These are phyloP conservation scores for Suhomyces canberraensis DNA, from an alignment of 805 yeast genomes.

Conservation along the genomic window DNA sequence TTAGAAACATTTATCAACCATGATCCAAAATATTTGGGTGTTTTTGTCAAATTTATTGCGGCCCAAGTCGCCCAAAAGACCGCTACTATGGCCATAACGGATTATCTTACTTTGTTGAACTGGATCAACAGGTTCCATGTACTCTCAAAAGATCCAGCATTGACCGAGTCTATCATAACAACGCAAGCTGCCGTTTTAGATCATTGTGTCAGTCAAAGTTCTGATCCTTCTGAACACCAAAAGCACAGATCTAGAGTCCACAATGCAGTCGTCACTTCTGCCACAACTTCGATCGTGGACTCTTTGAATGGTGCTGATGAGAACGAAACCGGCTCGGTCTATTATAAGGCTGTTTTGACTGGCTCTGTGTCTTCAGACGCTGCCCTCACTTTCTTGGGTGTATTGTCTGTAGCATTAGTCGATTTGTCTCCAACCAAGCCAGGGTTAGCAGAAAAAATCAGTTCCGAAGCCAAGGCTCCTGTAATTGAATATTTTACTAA, in stretches of 20 bases:
- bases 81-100: slow-evolving; percentile 50
- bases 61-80: slow-evolving; percentile 23
- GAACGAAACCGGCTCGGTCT: background rate
- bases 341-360: slow-evolving; percentile 1
- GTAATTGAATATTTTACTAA: slow-evolving; percentile 28
- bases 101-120: slow-evolving; percentile 52
- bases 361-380: slow-evolving; percentile 7
- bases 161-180: slow-evolving; percentile 22
- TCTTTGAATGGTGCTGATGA: slow-evolving; percentile 6
- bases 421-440: slow-evolving; percentile 26
- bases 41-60: slow-evolving; percentile 39
- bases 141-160: slow-evolving; percentile 12
- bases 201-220: slow-evolving; percentile 10
- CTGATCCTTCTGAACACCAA: slow-evolving; percentile 9
- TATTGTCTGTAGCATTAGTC: slow-evolving; percentile 19
- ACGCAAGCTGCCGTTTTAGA: slow-evolving; percentile 39
- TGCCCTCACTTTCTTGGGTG: slow-evolving; percentile 21
- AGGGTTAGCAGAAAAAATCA: slow-evolving; percentile 14
- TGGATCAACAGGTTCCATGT: slow-evolving; percentile 49
- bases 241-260: slow-evolving; percentile 20
- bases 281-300: slow-evolving; percentile 21
- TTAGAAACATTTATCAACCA: slow-evolving; percentile 34
- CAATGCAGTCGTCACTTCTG: slow-evolving; percentile 27
- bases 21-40: slow-evolving; percentile 31
- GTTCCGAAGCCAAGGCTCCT: slow-evolving; percentile 4